phyloP scores from a whole-genome alignment of 768 basidiomycete species.

The Coprinopsis sp. region DNA sequence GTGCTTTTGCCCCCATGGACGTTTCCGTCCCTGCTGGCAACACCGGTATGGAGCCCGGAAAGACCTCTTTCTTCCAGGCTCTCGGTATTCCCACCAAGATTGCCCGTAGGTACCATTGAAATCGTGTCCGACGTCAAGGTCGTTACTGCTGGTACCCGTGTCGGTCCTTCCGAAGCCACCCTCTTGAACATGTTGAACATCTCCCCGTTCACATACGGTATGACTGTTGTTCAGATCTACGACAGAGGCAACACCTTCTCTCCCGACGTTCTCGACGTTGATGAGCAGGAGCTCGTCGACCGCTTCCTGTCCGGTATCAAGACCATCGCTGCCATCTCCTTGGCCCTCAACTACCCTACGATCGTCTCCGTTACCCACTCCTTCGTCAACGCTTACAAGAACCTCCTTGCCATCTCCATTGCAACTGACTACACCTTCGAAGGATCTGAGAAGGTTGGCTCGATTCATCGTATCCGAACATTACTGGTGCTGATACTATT shows the following conservation, averaged over 20 bases:
- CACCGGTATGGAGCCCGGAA: conserved; percentile 99
- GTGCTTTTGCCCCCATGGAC: conserved; percentile 90
- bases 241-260: conserved; percentile 91
- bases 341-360: conserved; percentile 95
- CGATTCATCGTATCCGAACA: conserved; percentile 9
- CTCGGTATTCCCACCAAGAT: conserved; percentile 99
- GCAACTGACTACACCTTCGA: conserved; percentile 94
- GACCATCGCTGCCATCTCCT: conserved; percentile 92
- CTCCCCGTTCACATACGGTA: conserved; percentile 99
- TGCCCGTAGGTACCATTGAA: conserved; percentile 99
- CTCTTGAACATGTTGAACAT: conserved; percentile 99
- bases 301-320: conserved; percentile 92
- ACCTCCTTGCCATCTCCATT: conserved; percentile 84
- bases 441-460: conserved; percentile 81
- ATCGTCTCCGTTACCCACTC: conserved; percentile 91
- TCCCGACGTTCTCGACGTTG: conserved; percentile 86
- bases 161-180: conserved; percentile 95
- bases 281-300: conserved; percentile 85
- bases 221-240: conserved; percentile 96
- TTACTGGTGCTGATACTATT: conserved; percentile 14
- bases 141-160: conserved; percentile 86
- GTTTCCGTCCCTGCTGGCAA: conserved; percentile 92
- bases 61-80: conserved; percentile 99
- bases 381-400: conserved; percentile 99
- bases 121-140: conserved; percentile 97